phyloP scores from a whole-genome alignment of 2,329 filamentous ascomycete genomes.

The Ophiosphaerella narmari region DNA sequence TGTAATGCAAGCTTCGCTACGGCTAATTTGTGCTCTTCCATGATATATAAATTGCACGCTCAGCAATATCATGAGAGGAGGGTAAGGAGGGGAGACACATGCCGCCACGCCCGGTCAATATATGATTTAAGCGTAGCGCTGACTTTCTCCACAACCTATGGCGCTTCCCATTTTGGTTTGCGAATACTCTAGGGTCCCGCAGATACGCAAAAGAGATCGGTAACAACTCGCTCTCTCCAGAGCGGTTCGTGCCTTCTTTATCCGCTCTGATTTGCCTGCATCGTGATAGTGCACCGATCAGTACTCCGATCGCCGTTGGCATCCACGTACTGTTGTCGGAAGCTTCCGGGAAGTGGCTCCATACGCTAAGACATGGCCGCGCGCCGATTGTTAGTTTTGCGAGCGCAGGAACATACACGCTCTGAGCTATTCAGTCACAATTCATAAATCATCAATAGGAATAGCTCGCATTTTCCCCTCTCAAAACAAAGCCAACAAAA shows the following conservation, averaged over 20 bases:
- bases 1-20: constrained; percentile 32
- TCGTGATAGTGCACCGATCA: too few species aligned
- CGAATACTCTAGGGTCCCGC: too few species aligned
- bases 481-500: too few species aligned
- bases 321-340: constrained; percentile 12
- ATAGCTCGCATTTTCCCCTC: too few species aligned
- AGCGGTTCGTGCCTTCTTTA: too few species aligned
- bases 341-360: constrained; percentile 22
- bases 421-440: too few species aligned
- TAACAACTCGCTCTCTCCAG: too few species aligned
- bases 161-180: too few species aligned
- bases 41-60: constrained; percentile 6
- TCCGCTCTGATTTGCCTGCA: too few species aligned
- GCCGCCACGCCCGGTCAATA: constrained; percentile 9
- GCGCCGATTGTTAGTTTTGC: constrained; percentile 4
- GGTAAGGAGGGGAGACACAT: constrained; percentile 7
- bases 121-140: constrained; percentile 27
- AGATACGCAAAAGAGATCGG: too few species aligned
- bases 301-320: constrained; percentile 1
- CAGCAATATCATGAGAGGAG: constrained; percentile 1
- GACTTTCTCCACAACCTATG: constrained; percentile 22
- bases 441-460: too few species aligned
- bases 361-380: constrained; percentile 26
- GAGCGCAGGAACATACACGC: neutral
- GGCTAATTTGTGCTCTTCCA: constrained; percentile 35